These are phyloP conservation scores for Baorangia bicolor DNA, from an alignment of 768 basidiomycete species.

Conservation along the genomic window DNA sequence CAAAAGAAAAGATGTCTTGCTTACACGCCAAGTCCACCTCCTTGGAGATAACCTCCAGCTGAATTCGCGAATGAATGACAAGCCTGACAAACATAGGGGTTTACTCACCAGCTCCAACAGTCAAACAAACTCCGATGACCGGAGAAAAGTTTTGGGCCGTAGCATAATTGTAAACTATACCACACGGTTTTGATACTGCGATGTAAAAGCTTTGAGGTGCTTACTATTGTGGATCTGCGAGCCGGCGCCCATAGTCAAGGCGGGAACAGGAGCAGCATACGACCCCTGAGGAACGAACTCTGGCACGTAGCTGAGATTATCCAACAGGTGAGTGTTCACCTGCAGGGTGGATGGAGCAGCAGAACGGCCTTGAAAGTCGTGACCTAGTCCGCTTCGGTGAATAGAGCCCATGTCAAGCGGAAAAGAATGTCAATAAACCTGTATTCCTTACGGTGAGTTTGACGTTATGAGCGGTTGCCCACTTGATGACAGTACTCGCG, in stretches of 20 bases:
- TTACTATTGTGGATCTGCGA: constrained; percentile 14
- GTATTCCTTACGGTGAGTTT: constrained; percentile 26
- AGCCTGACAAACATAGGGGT: neutral
- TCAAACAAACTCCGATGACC: constrained; percentile 19
- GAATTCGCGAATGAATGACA: neutral
- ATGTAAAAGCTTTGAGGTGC: neutral
- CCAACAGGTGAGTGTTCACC: constrained; percentile 20
- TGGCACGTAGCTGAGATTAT: constrained; percentile 10
- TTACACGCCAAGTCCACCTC: constrained; percentile 45
- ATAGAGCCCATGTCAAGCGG: neutral
- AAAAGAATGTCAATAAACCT: constrained; percentile 7
- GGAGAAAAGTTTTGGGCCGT: constrained; percentile 13
- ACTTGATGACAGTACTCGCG: constrained; percentile 19
- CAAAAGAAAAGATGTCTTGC: neutral
- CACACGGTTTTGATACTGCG: neutral
- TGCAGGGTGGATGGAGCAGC: constrained; percentile 26
- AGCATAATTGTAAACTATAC: constrained; percentile 19
- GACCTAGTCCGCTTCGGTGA: constrained; percentile 11
- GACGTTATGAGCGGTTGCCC: constrained; percentile 19
- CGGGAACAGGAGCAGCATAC: constrained; percentile 9
- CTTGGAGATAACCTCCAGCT: constrained; percentile 51
- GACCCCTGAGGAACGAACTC: constrained; percentile 24
- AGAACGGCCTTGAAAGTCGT: constrained; percentile 24
- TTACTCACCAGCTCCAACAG: constrained; percentile 18
- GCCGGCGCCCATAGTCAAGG: constrained; percentile 21